Percentiles rank a stretch among this genome's conserved stretches.
These are phyloP conservation scores for Fusarium caatingaense DNA, from an alignment of 2,329 filamentous ascomycete species.

Conservation along the genomic window DNA sequence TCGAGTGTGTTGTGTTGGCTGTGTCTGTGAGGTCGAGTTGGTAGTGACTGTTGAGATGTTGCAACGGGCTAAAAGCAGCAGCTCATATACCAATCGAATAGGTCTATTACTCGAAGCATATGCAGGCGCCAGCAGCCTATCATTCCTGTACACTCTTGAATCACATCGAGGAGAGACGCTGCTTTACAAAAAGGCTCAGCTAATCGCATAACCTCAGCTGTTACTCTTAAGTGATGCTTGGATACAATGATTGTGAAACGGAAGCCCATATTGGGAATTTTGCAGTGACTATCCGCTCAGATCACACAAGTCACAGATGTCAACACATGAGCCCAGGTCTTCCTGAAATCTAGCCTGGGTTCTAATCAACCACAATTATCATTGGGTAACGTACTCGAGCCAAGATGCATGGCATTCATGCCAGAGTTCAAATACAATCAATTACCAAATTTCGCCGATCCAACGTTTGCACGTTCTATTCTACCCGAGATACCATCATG, in stretches of 20 bases:
- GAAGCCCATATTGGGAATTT: fast-evolving
- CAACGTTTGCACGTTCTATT: conserved; percentile 1
- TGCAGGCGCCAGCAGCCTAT: background rate
- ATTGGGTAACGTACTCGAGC: background rate
- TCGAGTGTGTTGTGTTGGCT: fast-evolving
- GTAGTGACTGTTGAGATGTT: background rate
- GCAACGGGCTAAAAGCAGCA: fast-evolving
- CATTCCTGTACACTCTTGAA: background rate
- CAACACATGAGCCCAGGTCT: background rate
- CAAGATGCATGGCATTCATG: fast-evolving
- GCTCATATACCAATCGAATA: background rate
- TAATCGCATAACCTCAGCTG: too few relatives aligned
- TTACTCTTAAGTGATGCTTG: background rate
- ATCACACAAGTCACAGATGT: background rate
- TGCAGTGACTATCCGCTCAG: background rate
- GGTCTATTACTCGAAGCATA: background rate
- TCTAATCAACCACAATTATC: fast-evolving
- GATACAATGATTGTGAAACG: background rate
- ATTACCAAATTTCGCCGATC: background rate
- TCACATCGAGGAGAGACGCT: fast-evolving
- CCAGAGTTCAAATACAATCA: background rate
- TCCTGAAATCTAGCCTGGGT: fast-evolving
- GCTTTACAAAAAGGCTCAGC: background rate
- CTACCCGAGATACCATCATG: background rate
- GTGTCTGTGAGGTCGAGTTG: fast-evolving